Percentiles rank a stretch among this genome's conserved stretches.
Conservation (phyloP, 2,329 filamentous ascomycete genomes). For the Laburnicola sp. region DNA sequence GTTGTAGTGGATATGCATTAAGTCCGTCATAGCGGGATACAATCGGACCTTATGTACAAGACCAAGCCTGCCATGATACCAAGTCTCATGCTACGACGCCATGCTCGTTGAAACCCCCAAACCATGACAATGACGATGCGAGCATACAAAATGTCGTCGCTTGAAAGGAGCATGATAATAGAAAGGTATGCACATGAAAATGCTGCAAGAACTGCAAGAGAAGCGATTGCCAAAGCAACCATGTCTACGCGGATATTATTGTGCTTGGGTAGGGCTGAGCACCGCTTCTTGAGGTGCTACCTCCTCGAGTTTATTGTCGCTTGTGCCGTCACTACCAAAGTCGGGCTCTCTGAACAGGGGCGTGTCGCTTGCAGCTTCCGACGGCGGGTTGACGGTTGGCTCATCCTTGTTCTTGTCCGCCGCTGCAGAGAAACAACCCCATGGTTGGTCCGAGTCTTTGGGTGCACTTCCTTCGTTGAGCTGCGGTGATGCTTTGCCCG, state of each 20-base stretch:
- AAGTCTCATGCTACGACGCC: background rate
- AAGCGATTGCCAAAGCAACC: background rate
- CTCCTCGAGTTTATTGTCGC: slow-evolving; percentile 9
- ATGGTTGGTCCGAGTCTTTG: background rate
- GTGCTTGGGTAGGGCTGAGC: slow-evolving; percentile 23
- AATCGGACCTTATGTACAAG: no score
- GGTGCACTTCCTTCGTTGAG: background rate
- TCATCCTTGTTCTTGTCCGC: slow-evolving; percentile 4
- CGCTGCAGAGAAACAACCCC: background rate
- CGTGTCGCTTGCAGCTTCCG: slow-evolving; percentile 11
- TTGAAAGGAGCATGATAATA: background rate
- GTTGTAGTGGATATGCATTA: no score
- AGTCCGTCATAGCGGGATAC: no score
- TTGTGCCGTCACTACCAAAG: slow-evolving; percentile 21
- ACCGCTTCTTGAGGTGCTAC: slow-evolving; percentile 13
- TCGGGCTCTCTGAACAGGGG: slow-evolving; percentile 29
- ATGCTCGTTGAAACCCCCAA: background rate
- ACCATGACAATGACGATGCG: background rate
- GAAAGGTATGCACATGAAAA: slow-evolving; percentile 1
- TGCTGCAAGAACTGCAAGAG: background rate
- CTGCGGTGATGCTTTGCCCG: background rate
- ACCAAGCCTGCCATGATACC: background rate
- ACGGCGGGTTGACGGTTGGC: background rate
- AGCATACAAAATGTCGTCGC: background rate
- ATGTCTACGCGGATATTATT: background rate